phyloP scores from a whole-genome alignment of 2,329 filamentous ascomycete genomes.

The Penicillium sp. region DNA sequence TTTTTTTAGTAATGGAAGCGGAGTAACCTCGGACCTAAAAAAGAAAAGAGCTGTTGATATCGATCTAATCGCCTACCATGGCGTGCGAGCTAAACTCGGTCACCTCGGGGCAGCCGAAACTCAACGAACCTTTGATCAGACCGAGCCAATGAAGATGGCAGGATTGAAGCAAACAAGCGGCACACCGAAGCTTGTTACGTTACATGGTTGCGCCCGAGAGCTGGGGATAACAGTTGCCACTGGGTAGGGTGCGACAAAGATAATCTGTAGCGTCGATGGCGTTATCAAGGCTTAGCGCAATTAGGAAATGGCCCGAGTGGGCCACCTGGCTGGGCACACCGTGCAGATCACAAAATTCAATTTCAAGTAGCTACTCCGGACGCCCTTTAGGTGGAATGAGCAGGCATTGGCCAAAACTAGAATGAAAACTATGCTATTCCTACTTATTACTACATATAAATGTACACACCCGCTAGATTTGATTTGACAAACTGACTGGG shows the following conservation, averaged over 20 bases:
- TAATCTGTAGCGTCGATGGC: constrained; percentile 21
- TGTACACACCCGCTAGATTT: too few relatives aligned
- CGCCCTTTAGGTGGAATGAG: too few relatives aligned
- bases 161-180: neutral
- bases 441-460: too few relatives aligned
- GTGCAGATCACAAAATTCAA: neutral
- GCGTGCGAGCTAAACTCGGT: constrained; percentile 9
- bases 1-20: neutral
- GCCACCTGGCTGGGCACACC: neutral
- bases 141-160: constrained; percentile 1
- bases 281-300: constrained; percentile 14
- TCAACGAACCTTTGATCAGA: neutral
- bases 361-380: too few relatives aligned
- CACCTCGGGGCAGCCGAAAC: neutral
- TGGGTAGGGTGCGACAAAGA: constrained; percentile 3
- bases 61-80: neutral
- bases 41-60: too few relatives aligned
- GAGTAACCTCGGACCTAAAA: neutral
- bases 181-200: neutral
- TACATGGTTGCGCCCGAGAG: neutral
- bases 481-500: too few relatives aligned
- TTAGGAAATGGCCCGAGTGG: neutral
- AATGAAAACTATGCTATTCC: too few relatives aligned
- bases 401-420: too few relatives aligned
- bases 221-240: too few relatives aligned